Percentiles rank a stretch among this genome's conserved stretches.
phyloP scores from a whole-genome alignment of 192 early-diverging fungal genomes.

The Obelidium mucronatum region DNA sequence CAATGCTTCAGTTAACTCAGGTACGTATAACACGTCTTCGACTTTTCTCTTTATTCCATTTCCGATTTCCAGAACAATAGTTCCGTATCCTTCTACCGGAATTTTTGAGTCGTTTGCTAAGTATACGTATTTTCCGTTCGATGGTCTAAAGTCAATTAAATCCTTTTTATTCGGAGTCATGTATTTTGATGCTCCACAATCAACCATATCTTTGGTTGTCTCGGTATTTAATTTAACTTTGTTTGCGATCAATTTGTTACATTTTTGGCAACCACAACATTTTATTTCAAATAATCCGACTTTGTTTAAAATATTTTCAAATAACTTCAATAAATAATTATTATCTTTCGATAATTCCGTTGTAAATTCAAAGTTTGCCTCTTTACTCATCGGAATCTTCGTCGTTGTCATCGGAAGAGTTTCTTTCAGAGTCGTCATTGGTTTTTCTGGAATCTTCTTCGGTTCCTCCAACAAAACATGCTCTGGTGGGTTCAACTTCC shows the following conservation, averaged over 20 bases:
- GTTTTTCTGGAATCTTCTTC: not conserved
- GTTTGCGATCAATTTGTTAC: not conserved
- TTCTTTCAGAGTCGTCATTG: too few relatives aligned
- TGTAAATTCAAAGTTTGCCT: not conserved
- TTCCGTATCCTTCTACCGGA: not conserved
- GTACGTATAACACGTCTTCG: not conserved
- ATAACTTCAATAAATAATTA: not conserved
- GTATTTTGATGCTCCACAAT: slow-evolving; percentile 12
- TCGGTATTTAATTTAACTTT: not conserved
- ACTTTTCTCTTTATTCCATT: not conserved
- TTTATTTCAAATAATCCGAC: slow-evolving; percentile 4
- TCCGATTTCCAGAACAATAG: not conserved
- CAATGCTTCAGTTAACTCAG: slow-evolving; percentile 1
- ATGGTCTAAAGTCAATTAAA: not conserved
- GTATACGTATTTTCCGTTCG: not conserved
- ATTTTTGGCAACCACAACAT: slow-evolving; percentile 1
- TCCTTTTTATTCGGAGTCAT: not conserved
- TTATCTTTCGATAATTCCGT: not conserved
- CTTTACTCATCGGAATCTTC: not conserved
- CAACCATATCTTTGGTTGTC: slow-evolving; percentile 4
- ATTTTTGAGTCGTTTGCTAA: not conserved
- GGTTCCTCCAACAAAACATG: not conserved
- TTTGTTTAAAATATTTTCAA: not conserved
- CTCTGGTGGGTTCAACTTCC: not conserved
- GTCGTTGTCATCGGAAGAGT: not conserved